Evolutionary conservation across 2,329 filamentous ascomycete genomes (phyloP).

Genomic region (Grosmannia huntii): DNA sequence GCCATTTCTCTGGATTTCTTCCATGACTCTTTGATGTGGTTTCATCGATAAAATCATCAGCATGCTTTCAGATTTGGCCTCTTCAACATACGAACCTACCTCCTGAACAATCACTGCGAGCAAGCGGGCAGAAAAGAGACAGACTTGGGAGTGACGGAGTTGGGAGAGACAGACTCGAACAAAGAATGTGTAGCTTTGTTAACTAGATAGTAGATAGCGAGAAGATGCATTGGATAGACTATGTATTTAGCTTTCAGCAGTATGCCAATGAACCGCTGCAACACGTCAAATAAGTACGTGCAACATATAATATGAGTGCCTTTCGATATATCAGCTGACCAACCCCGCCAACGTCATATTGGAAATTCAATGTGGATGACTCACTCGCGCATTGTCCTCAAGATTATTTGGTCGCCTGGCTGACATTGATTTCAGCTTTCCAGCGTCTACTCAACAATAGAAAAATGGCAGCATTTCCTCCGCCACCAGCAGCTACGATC

Average conservation of each 20-base stretch:
- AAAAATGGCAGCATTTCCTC: slow-evolving; percentile 51
- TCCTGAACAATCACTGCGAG: background rate
- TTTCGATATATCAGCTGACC: no score
- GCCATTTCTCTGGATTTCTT: background rate
- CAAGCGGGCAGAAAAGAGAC: background rate
- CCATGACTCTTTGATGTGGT: background rate
- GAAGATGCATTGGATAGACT: background rate
- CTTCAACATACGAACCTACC: background rate
- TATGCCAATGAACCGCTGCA: no score
- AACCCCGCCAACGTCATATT: no score
- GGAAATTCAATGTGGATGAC: no score
- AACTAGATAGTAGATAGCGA: background rate
- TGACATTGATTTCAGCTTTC: background rate
- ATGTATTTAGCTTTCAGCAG: background rate
- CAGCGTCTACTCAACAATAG: background rate
- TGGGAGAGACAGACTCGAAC: background rate
- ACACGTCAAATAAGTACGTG: no score
- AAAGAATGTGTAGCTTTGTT: background rate
- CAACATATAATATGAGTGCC: no score
- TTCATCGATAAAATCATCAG: background rate
- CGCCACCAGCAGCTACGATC: slow-evolving; percentile 66
- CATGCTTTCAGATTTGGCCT: no score
- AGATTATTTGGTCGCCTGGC: no score
- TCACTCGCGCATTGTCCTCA: no score
- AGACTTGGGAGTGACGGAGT: background rate